Evolutionary conservation across 495 filamentous ascomycete species (phyloP), one percentile per base, ranked within the genome.

Genomic region (Acidiella bohemica): DNA sequence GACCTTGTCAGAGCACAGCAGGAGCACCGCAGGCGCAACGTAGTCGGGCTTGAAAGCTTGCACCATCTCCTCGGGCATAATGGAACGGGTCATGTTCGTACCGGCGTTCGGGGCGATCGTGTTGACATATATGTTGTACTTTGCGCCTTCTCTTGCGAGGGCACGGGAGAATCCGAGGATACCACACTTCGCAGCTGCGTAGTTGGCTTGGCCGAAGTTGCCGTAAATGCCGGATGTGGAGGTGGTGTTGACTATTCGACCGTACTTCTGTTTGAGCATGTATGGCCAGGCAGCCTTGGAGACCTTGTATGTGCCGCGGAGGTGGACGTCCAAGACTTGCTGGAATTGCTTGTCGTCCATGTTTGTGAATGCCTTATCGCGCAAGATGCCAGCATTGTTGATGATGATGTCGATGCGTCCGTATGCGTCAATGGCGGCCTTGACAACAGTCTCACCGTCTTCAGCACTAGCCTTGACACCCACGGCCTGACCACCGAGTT

Each of bases 11-110:
- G 84, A 90, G 67, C 73, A 80, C 29, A 97, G 78, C 23, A 84
- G 75, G 20, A 81, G 79, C 33, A 97, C 88, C 28, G 95, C 59
- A 32, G 90, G 90, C 31, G 90, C 90, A 61, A 97, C 87, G 59
- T 96, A 95, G 53, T 95, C 90, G 31, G 90, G 90, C 78, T 97
- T 97, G 75, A 97, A 93, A 25, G 90, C 92, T 68, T 95, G 88
- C 30, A 97, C 86, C 68, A 96, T 78, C 65, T 96, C 90, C 57
- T 95, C 85, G 26, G 90, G 92, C 66, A 97, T 79, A 65, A 97
- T 84, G 39, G 82, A 87, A 42, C 78, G 71, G 45, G 90, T 97
- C 84, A 97, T 93, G 55, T 81, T 79, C 26, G 90, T 97, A 49
- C 90, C 90, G 27, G 90, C 90, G 55, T 97, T 97, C 28, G 90